Percentiles rank a stretch among this genome's conserved stretches.
phyloP scores from a whole-genome alignment of 768 basidiomycete species.

The Coprinellus aureogranulatus region DNA sequence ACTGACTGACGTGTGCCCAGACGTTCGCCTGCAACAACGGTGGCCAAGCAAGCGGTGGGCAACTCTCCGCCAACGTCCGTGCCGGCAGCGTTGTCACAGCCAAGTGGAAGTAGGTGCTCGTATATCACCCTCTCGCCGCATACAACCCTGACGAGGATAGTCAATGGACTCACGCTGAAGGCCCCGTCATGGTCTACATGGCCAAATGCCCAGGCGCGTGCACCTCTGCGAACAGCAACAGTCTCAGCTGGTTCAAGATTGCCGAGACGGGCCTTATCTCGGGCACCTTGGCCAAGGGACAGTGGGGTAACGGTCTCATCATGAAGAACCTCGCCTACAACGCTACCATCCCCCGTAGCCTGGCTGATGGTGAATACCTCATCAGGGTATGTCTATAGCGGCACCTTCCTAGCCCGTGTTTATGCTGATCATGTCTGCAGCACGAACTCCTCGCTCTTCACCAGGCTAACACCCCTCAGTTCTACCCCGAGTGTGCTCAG shows the following conservation, averaged over 20 bases:
- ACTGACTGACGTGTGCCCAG: slow-evolving; percentile 7
- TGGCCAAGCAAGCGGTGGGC: slow-evolving; percentile 26
- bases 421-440: slow-evolving; percentile 11
- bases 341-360: slow-evolving; percentile 30
- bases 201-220: slow-evolving; percentile 32
- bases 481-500: slow-evolving; percentile 41
- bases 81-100: slow-evolving; percentile 33
- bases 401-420: too few species aligned
- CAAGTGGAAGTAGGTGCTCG: slow-evolving; percentile 28
- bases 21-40: slow-evolving; percentile 37
- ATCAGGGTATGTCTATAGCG: slow-evolving; percentile 32
- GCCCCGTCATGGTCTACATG: slow-evolving; percentile 39
- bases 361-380: slow-evolving; percentile 35
- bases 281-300: slow-evolving; percentile 28
- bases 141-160: slow-evolving; percentile 8
- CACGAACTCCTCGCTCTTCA: slow-evolving; percentile 38
- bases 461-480: slow-evolving; percentile 38
- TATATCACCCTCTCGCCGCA: neutral
- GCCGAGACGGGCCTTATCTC: slow-evolving; percentile 31
- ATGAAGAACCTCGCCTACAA: slow-evolving; percentile 28
- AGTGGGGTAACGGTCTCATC: slow-evolving; percentile 29
- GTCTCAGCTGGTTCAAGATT: slow-evolving; percentile 39
- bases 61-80: slow-evolving; percentile 33
- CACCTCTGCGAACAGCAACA: slow-evolving; percentile 29
- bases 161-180: slow-evolving; percentile 34